Evolutionary conservation across 2,329 filamentous ascomycete genomes (phyloP), one percentile per base, ranked within the genome.

Genomic region (Sclerotinia nivalis): DNA sequence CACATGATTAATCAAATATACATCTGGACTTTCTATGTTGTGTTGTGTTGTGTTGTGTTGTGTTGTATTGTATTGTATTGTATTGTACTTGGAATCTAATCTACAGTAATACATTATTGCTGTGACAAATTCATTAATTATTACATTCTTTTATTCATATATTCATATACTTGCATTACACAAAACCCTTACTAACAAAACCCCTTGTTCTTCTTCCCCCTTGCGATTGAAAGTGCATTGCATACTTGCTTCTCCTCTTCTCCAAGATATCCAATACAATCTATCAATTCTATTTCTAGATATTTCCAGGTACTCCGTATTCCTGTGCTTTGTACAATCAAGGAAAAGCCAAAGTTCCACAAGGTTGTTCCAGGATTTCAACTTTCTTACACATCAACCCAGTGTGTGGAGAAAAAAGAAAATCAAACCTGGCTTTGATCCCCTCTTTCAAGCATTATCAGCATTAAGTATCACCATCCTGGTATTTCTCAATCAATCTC

Each of bases 271-370:
- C 45, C 45, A 25, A 62, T 31, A 22, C 25, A 4, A 22, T 40
- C 45, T 15, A 20, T 34, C 13, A 18, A n/a, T 62, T 50, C 60
- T 64, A 64, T 64, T 64, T 64, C 60, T 3, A 64, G 60, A 50
- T 6, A 50, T 25, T 64, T 37, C 31, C 45, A 50, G 37, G 12
- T 12, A 40, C 37, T 40, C 37, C 37, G 37, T 40, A 40, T 40
- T 40, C 37, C 37, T 40, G 10, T 40, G 1, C 9, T 40, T 1
- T 40, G 10, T 56, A 2, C 20, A 9, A 4, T 25, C n/a, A 12
- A 28, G 22, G n/a, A 20, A 20, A 59, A 43, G 15, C 0, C 7
- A 28, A 62, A 10, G 28, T 47, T 49, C 45, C 45, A 25, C 55
- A 58, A 58, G 47, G 45, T 20, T 20, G 9, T 50, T 52, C 47